Conservation (phyloP, 2,329 filamentous ascomycete species). For the Talaromyces rugulosus region DNA sequence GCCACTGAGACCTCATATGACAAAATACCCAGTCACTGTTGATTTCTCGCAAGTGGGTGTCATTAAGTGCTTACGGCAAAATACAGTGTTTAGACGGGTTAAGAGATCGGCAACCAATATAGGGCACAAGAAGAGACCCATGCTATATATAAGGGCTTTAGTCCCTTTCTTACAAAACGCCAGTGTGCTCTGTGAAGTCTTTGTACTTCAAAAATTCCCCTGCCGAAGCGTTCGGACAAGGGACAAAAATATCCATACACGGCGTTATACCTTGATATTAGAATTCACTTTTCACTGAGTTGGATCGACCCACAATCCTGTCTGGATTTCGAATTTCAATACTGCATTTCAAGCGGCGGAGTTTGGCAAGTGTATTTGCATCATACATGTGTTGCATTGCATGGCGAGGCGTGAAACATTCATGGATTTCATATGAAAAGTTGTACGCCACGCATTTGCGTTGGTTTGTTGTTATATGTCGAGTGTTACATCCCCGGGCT, state of each 20-base stretch:
- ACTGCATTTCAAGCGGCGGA: slow-evolving; percentile 14
- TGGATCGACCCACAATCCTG: neutral
- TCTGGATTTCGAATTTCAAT: slow-evolving; percentile 2
- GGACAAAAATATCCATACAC: neutral
- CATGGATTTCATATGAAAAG: slow-evolving; percentile 9
- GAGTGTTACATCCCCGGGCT: neutral
- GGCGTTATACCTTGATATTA: neutral
- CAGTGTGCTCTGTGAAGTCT: neutral
- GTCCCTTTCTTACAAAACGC: neutral
- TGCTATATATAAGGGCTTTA: neutral
- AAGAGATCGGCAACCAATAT: neutral
- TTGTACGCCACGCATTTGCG: slow-evolving; percentile 8
- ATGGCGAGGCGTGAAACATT: slow-evolving; percentile 12
- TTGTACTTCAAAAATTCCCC: neutral
- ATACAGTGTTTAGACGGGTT: neutral
- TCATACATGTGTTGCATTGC: slow-evolving; percentile 12
- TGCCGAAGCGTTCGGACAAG: neutral
- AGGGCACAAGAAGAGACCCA: neutral
- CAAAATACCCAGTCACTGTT: neutral
- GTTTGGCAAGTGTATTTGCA: slow-evolving; percentile 11
- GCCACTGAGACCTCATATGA: neutral
- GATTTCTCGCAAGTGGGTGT: neutral
- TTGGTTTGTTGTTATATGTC: neutral
- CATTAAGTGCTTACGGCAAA: neutral
- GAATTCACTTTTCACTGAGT: neutral